Evolutionary conservation across 2,329 filamentous ascomycete genomes (phyloP), one percentile per base, ranked within the genome.

Genomic region (Colletotrichum lentis): DNA sequence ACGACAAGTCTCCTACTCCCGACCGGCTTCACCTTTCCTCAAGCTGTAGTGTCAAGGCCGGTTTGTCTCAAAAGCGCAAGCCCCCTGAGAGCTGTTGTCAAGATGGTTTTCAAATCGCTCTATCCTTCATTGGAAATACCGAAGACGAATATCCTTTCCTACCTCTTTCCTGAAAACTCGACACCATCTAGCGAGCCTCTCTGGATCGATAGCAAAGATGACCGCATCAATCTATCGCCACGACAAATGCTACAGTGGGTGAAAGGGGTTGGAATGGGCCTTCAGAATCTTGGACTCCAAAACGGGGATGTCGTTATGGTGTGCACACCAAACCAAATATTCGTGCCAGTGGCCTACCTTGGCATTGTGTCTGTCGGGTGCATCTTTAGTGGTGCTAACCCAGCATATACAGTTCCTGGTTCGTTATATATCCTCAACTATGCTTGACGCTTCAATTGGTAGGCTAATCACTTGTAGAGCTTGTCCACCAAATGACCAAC

Each of bases 361-460:
- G 85, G 83, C 3, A 81, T 85, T 46, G 81, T 85, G 1, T 85
- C 85, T 0, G 80, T 80, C 24, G 84, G 84, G 3, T 82, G 79
- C 66, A 80, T 84, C 24, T 88, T 88, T 74, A 86, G 81, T 59
- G 85, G 84, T 22, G 83, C 81, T 5, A 87, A 86, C 72, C 84
- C 85, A 16, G 77, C 78, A 11, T 86, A 85, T 70, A 86, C 83
- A 1, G 75, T 81, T 16, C 76, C 78, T 64, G 83, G 83, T 83
- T 72, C 70, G 78, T 73, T 18, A 55, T 12, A 2, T 20, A 18
- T 43, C 11, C 18, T 41, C 27, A 7, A 50, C 5, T 37, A 27
- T 31, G 3, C 6, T 24, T 1, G 11, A 7, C 31, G 16, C 24
- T 50, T 4, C 2, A n/a, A 24, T 6, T 3, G 11, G 14, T 55